Conservation (phyloP, 2,329 filamentous ascomycete species). For the Cordyceps pruinosa region DNA sequence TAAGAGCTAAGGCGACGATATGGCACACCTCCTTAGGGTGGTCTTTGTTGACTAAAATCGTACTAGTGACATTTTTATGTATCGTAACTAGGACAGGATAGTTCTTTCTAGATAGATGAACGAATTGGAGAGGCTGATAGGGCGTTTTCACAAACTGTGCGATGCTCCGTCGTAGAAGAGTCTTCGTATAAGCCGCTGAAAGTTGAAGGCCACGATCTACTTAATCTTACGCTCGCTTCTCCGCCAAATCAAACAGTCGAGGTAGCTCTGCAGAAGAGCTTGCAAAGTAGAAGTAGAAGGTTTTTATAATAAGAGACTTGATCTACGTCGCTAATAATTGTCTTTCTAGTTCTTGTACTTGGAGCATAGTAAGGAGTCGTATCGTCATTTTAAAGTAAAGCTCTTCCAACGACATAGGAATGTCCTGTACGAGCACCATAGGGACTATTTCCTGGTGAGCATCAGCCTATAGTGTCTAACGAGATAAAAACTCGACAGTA, state of each 20-base stretch:
- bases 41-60: not conserved
- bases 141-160: not conserved
- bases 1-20: not conserved
- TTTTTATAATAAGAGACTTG: not conserved
- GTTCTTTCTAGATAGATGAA: not conserved
- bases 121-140: not conserved
- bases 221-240: not conserved
- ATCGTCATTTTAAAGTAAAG: not conserved
- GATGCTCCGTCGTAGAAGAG: not conserved
- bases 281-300: not conserved
- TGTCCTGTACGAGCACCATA: not conserved
- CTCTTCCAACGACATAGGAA: not conserved
- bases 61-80: not conserved
- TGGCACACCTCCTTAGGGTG: not conserved
- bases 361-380: not conserved
- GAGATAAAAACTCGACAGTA: not conserved
- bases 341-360: not conserved
- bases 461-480: not conserved
- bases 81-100: not conserved
- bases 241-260: not conserved
- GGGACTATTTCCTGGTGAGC: no score
- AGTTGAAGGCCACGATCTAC: not conserved
- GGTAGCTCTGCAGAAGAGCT: not conserved
- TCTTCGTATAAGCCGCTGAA: not conserved
- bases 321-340: not conserved